phyloP scores from a whole-genome alignment of 73 alveolate species.

The Paramecium pentaurelia region DNA sequence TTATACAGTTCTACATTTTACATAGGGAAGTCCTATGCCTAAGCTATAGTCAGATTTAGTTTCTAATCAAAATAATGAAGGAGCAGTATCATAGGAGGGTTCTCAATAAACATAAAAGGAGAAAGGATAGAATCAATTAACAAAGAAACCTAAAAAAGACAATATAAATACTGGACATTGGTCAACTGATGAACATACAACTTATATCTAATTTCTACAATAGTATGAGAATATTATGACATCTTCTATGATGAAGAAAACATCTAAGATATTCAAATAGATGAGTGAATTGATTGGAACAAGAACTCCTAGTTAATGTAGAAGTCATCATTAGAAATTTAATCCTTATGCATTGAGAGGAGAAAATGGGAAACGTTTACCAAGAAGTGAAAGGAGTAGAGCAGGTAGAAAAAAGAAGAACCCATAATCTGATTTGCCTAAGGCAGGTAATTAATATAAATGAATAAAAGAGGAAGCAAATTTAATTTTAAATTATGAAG shows the following conservation, averaged over 20 bases:
- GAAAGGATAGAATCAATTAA: not conserved
- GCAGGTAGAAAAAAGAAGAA: constrained; percentile 34
- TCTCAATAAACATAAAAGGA: not conserved
- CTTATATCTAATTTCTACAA: constrained; percentile 1
- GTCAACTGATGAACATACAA: constrained; percentile 15
- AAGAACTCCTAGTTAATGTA: constrained; percentile 27
- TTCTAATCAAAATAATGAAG: not conserved
- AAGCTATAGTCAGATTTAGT: not conserved
- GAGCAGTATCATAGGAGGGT: not conserved
- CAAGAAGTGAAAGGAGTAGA: constrained; percentile 38
- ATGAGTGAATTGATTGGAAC: constrained; percentile 46
- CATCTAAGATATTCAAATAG: constrained; percentile 12
- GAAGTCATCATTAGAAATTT: constrained; percentile 39
- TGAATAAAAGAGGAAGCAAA: not conserved
- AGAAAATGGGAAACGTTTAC: not conserved
- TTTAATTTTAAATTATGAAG: not conserved
- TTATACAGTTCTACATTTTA: not conserved
- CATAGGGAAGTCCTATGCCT: not conserved
- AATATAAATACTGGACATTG: constrained; percentile 25
- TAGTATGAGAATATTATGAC: constrained; percentile 17
- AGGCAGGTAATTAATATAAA: not conserved
- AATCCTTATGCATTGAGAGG: constrained; percentile 32
- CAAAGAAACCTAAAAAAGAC: constrained; percentile 48
- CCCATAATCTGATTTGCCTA: not conserved
- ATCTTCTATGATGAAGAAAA: constrained; percentile 33